These are phyloP conservation scores for Powellomyces hirtus DNA, from an alignment of 192 early-diverging fungal genomes.

Conservation along the genomic window DNA sequence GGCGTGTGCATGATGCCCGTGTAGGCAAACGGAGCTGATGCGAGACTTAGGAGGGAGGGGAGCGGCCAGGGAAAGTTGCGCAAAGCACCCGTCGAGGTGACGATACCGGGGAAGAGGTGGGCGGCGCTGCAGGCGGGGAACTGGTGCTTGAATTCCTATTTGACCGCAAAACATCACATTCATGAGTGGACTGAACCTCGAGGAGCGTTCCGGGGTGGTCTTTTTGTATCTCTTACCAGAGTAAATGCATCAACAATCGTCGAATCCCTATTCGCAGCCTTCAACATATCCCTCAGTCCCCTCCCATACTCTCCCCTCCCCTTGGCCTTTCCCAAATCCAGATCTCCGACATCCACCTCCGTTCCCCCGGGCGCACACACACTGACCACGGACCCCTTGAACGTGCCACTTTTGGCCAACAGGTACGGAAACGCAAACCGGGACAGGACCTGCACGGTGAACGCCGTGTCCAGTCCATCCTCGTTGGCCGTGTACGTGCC, in stretches of 20 bases:
- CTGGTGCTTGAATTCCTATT: not conserved
- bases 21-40: not conserved
- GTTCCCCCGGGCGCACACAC: constrained; percentile 1
- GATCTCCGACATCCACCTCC: not conserved
- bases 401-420: not conserved
- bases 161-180: not conserved
- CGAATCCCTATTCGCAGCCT: not conserved
- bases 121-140: not conserved
- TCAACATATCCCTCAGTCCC: not conserved
- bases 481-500: not conserved
- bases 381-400: not conserved
- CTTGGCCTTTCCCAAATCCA: not conserved
- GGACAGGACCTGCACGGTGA: not conserved
- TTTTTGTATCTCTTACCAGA: too few relatives aligned
- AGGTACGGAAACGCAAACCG: constrained; percentile 1
- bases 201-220: too few relatives aligned
- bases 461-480: not conserved
- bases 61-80: not conserved
- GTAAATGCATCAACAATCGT: not conserved
- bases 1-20: not conserved
- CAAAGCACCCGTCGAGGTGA: not conserved
- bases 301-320: not conserved
- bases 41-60: not conserved
- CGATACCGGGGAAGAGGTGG: constrained; percentile 5
- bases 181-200: too few relatives aligned